Evolutionary conservation across 768 basidiomycete species (phyloP).

Genomic region (Suillus plorans): DNA sequence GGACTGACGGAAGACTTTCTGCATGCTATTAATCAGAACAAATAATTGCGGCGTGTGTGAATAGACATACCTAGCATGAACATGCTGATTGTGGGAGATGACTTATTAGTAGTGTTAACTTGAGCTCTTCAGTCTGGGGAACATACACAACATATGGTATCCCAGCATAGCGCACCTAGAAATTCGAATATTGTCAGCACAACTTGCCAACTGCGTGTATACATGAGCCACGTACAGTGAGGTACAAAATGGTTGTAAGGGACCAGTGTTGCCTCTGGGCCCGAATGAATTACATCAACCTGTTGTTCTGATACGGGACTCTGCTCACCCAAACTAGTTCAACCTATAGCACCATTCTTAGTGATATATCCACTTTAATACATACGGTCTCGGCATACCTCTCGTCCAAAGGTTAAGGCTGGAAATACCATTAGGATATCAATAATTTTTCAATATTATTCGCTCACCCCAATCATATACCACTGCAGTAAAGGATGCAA

Average conservation of each 20-base stretch:
- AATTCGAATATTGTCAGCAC: neutral
- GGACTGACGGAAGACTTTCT: conserved; percentile 2
- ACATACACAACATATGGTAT: neutral
- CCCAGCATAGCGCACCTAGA: neutral
- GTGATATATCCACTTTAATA: neutral
- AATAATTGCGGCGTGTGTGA: neutral
- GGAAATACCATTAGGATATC: neutral
- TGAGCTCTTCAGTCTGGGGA: neutral
- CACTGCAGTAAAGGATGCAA: neutral
- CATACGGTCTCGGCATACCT: neutral
- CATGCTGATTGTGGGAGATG: neutral
- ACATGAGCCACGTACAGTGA: neutral
- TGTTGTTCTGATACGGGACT: neutral
- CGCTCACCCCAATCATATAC: conserved; percentile 1
- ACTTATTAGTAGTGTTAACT: neutral
- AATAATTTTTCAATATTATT: neutral
- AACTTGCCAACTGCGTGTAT: neutral
- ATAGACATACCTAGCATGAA: neutral
- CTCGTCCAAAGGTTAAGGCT: neutral
- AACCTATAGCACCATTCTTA: neutral
- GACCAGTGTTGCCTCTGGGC: neutral
- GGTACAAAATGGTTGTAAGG: neutral
- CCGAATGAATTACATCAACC: neutral
- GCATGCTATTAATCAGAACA: neutral
- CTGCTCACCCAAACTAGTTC: neutral